Base-by-base conservation (phyloP, 1,284 basidiomycete species). In the Cutaneotrichosporon cavernicola region DNA sequence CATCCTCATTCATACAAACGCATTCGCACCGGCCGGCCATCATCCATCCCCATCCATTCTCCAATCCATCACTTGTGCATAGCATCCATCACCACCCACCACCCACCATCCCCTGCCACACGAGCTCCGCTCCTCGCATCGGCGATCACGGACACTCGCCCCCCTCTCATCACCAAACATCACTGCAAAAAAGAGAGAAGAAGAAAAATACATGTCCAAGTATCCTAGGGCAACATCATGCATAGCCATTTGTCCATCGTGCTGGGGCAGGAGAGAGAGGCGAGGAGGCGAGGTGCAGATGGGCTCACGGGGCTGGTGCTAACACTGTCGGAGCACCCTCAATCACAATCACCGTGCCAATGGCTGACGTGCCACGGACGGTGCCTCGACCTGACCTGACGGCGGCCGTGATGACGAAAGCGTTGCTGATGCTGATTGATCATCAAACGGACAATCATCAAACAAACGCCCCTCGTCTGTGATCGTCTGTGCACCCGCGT, bases 31-130 rank as follows among this genome's bases (percentile, higher is more conserved):
- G 49, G 49, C 49, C 22, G 30, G 22, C 49, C 49, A 51, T 51
- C 49, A 51, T 51, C 49, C 30, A 51, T 26, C 1, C 26, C 26
- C 46, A 36, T 47, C 16, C 7, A 47, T 8, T 31, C 49, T 51
- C 49, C 49, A 30, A 51, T 51, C 49, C 49, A 51, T 51, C 49
- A 26, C 47, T n/a, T 51, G 49, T 51, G 49, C 49, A 51, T 51
- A 30, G 10, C 21, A 51, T 51, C 49, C 49, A 46, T 51, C 51
- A 53, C 30, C 51, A n/a, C 30, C 16, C 16, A 34, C 14, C 26
- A 26, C 26, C 26, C 26, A 26, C 26, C 26, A 26, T 26, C 26
- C 50, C 50, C 9, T 7, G 16, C 43, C 43, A 16, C 43, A 18
- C 38, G 43, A 46, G 43, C 18, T n/a, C 18, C 43, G 43, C 18